Conservation (phyloP, 2,329 filamentous ascomycete genomes). For the Fusarium subglutinans region DNA sequence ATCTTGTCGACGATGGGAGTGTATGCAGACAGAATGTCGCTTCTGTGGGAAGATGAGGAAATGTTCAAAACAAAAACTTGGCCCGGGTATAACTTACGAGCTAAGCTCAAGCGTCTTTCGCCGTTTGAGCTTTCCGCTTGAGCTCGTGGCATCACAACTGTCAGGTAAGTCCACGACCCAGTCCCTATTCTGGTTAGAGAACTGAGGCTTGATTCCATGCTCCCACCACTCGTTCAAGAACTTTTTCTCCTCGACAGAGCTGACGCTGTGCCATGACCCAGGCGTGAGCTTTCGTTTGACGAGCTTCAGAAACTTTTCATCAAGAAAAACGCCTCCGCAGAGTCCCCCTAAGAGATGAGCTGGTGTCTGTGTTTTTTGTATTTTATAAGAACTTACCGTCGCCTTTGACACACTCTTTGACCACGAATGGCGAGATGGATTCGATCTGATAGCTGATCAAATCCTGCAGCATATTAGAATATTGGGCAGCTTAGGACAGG, state of each 20-base stretch:
- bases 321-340: slow-evolving; percentile 53
- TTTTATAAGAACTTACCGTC: slow-evolving; percentile 48
- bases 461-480: slow-evolving; percentile 41
- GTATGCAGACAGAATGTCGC: slow-evolving; percentile 41
- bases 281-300: slow-evolving; percentile 39
- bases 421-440: slow-evolving; percentile 30
- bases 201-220: slow-evolving; percentile 43
- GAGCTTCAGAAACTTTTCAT: slow-evolving; percentile 47
- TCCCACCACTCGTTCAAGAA: slow-evolving; percentile 45
- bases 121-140: background rate
- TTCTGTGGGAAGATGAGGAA: background rate
- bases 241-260: background rate
- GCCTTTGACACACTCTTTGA: slow-evolving; percentile 51
- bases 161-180: slow-evolving; percentile 37
- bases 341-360: too few species aligned
- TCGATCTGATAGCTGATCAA: slow-evolving; percentile 52
- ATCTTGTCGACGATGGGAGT: slow-evolving; percentile 34
- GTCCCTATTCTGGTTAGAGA: slow-evolving; percentile 9
- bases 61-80: rapidly evolving
- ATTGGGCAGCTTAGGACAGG: rapidly evolving
- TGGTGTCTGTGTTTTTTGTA: too few species aligned
- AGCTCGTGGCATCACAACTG: rapidly evolving
- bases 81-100: background rate
- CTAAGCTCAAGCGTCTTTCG: slow-evolving; percentile 2
- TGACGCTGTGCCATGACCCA: background rate